phyloP scores from a whole-genome alignment of 306 rosid genomes.

The barrel medic (Medicago truncatula) region MtrunA17r5.0-ANR NC_053049.1:2864001-2864500 shows the following conservation, averaged over 20 bases:
- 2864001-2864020: background rate
- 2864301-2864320: background rate
- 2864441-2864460: too few relatives aligned
- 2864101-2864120: background rate
- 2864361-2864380: too few relatives aligned
- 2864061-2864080: background rate
- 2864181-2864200: background rate
- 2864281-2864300: background rate
- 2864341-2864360: too few relatives aligned
- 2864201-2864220: background rate
- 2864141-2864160: constrained; percentile 7
- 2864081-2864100: background rate
- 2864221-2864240: background rate
- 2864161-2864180: constrained; percentile 1
- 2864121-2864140: background rate
- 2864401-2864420: too few relatives aligned
- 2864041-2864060: background rate
- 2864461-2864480: too few relatives aligned
- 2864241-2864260: constrained; percentile 41
- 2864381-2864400: too few relatives aligned
- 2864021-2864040: background rate
- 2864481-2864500: too few relatives aligned
- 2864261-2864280: constrained; percentile 39
- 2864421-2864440: too few relatives aligned
- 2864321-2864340: too few relatives aligned